Conservation (phyloP, 345 rosid species). For the Pugionium dolabratum region DNA sequence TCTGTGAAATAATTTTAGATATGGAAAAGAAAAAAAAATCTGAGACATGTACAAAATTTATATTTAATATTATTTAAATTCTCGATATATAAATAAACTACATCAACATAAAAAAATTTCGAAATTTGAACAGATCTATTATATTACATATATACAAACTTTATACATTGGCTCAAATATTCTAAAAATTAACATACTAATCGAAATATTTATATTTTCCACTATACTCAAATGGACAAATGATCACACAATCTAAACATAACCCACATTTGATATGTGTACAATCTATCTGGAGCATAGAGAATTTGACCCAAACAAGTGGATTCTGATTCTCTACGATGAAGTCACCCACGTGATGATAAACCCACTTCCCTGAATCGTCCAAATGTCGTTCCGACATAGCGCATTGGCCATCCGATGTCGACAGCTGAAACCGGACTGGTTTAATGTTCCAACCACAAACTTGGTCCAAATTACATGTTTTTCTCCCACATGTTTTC, state of each 20-base stretch:
- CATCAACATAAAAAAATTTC: too few relatives aligned
- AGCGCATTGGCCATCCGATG: constrained; percentile 63
- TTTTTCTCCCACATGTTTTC: constrained; percentile 60
- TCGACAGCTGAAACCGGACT: constrained; percentile 68
- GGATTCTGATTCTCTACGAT: constrained; percentile 45
- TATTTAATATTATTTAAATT: too few relatives aligned
- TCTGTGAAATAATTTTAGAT: too few relatives aligned
- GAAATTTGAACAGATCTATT: too few relatives aligned
- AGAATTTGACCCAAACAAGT: constrained; percentile 59
- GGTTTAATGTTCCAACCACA: constrained; percentile 93
- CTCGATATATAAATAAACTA: too few relatives aligned
- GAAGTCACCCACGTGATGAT: constrained; percentile 76
- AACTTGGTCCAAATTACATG: constrained; percentile 67
- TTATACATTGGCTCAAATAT: neutral
- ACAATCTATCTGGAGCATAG: constrained; percentile 93
- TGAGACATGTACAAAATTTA: too few relatives aligned
- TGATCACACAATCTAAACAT: constrained; percentile 71
- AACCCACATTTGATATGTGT: constrained; percentile 96
- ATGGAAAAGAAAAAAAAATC: too few relatives aligned
- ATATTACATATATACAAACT: too few relatives aligned
- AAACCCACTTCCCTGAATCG: constrained; percentile 69
- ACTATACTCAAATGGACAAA: constrained; percentile 59
- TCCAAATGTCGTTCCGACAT: constrained; percentile 56
- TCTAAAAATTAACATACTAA: constrained; percentile 19
- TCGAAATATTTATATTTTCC: constrained; percentile 31